Percentiles rank a stretch among this genome's conserved stretches.
Conservation (phyloP, 2,329 filamentous ascomycete species). For the Fusarium citri region DNA sequence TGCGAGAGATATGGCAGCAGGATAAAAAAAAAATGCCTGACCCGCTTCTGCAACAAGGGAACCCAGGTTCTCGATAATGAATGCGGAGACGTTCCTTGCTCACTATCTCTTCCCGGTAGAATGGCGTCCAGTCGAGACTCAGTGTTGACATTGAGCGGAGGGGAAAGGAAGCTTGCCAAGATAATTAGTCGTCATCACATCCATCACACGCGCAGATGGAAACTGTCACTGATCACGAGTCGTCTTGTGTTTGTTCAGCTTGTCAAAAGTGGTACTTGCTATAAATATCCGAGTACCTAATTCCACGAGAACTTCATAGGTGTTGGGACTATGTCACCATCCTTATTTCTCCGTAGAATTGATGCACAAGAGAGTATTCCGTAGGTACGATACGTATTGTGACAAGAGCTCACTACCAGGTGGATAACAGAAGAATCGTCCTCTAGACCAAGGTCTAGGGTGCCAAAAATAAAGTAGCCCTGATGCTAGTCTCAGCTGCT, state of each 20-base stretch:
- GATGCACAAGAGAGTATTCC: not conserved
- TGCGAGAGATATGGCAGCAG: not conserved
- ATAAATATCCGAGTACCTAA: not conserved
- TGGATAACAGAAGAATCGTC: not conserved
- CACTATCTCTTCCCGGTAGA: constrained; percentile 4
- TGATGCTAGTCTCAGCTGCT: not conserved
- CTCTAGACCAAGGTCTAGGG: too few relatives aligned
- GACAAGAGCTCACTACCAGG: not conserved
- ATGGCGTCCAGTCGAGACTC: constrained; percentile 18
- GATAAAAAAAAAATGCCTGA: constrained; percentile 14
- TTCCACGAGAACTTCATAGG: not conserved
- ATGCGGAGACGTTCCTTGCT: not conserved
- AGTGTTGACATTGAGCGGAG: constrained; percentile 8
- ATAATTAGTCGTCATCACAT: constrained; percentile 26
- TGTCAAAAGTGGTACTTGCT: not conserved
- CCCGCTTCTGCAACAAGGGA: constrained; percentile 20
- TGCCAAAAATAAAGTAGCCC: not conserved
- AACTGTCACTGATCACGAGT: constrained; percentile 10
- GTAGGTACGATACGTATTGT: too few relatives aligned
- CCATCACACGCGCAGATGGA: constrained; percentile 9
- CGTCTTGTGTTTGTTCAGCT: not conserved
- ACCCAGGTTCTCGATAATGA: not conserved
- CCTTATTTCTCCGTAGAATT: not conserved
- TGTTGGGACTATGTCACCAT: not conserved
- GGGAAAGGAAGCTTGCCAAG: constrained; percentile 13